Conservation (phyloP, 352 stramenopile species). For the Pythium guiyangense region DNA sequence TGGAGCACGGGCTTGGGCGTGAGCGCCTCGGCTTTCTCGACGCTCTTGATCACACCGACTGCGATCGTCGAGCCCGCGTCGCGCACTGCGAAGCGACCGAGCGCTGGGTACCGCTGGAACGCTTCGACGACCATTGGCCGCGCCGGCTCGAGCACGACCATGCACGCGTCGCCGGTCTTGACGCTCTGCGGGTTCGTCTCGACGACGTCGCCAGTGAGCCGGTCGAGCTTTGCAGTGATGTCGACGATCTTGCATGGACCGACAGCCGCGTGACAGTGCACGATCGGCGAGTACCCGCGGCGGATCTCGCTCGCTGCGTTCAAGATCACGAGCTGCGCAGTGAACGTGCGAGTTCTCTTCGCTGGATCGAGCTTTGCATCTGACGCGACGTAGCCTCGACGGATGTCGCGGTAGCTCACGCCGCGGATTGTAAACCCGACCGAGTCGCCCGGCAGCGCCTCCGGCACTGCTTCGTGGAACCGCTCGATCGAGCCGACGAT, state of each 20-base stretch:
- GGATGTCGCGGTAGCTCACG: conserved; percentile 85
- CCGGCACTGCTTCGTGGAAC: conserved; percentile 90
- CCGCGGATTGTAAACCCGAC: conserved; percentile 98
- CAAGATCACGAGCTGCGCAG: conserved; percentile 96
- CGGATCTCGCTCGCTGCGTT: conserved; percentile 93
- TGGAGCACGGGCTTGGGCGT: neutral
- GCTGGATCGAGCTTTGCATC: conserved; percentile 93
- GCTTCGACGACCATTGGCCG: conserved; percentile 95
- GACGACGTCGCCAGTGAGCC: conserved; percentile 93
- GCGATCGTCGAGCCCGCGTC: conserved; percentile 97
- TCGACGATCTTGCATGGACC: conserved; percentile 94
- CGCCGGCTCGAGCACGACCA: conserved; percentile 92
- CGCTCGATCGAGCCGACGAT: conserved; percentile 96
- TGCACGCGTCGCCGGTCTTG: conserved; percentile 94
- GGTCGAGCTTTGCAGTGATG: conserved; percentile 97
- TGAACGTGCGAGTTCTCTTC: conserved; percentile 81
- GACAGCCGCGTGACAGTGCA: conserved; percentile 98
- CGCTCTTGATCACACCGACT: conserved; percentile 96
- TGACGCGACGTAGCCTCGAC: conserved; percentile 92
- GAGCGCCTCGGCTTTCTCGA: conserved; percentile 79
- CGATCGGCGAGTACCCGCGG: conserved; percentile 92
- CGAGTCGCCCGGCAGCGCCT: conserved; percentile 94
- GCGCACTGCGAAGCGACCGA: conserved; percentile 95
- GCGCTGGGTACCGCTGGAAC: conserved; percentile 95
- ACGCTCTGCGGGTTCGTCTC: conserved; percentile 93